phyloP scores from a whole-genome alignment of 2,329 filamentous ascomycete species.

The Colletotrichum sp. region DNA sequence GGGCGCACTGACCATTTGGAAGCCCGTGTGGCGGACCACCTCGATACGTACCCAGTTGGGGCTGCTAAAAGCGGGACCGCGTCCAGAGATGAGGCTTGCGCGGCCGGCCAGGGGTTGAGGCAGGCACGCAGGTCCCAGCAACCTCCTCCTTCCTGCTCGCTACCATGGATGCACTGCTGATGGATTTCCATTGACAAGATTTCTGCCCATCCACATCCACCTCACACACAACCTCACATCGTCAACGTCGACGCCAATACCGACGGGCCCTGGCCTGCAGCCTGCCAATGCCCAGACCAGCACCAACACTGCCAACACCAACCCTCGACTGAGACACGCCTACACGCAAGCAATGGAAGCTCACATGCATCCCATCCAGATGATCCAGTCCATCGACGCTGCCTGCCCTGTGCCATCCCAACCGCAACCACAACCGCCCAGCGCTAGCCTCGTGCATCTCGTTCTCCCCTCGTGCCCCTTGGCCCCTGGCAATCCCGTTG shows the following conservation, averaged over 20 bases:
- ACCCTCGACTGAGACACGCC: not conserved
- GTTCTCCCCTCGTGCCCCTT: not conserved
- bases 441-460: not conserved
- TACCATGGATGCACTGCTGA: not conserved
- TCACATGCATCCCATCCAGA: not conserved
- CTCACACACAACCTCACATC: not conserved
- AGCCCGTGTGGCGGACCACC: not conserved
- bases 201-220: not conserved
- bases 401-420: not conserved
- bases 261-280: not conserved
- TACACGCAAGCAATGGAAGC: not conserved
- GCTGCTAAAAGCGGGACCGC: not conserved
- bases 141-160: not conserved
- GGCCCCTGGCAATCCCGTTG: not conserved
- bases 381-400: not conserved
- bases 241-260: not conserved
- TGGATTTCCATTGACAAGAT: not conserved
- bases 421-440: not conserved
- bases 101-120: not conserved
- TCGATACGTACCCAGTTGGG: not conserved
- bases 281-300: not conserved
- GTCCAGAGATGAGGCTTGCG: conserved; percentile 13
- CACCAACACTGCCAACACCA: not conserved
- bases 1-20: not conserved
- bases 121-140: not conserved